Evolutionary conservation across 306 rosid species (phyloP).

Genomic region (Adenanthera pavonina): DNA sequence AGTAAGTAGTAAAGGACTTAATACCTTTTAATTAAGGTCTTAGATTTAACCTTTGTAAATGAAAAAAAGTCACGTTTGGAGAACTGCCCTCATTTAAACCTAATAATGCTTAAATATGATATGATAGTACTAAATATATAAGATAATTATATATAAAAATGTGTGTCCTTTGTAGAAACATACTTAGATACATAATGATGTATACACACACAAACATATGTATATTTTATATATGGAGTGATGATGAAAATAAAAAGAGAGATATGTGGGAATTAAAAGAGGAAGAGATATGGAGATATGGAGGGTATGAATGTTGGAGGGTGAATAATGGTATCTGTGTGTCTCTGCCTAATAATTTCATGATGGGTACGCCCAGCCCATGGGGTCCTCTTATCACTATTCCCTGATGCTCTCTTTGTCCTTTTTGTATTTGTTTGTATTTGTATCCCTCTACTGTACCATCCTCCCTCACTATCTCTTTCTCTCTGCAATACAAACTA

Average conservation of each 20-base stretch:
- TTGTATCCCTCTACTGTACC: background rate
- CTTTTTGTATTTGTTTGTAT: conserved; percentile 3
- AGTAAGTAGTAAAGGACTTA: too few relatives aligned
- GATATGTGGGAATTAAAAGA: background rate
- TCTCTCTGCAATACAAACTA: background rate
- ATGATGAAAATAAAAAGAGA: background rate
- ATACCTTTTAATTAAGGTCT: too few relatives aligned
- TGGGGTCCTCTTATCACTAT: conserved; percentile 17
- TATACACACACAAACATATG: background rate
- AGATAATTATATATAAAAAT: background rate
- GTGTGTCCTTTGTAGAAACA: background rate
- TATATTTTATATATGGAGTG: background rate
- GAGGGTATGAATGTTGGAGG: conserved; percentile 25
- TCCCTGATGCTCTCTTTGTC: conserved; percentile 13
- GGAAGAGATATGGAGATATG: conserved; percentile 11
- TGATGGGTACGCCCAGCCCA: background rate
- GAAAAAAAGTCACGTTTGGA: too few relatives aligned
- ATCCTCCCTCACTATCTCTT: background rate
- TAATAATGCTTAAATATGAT: too few relatives aligned
- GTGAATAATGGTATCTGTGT: conserved; percentile 23
- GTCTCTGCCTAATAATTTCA: conserved; percentile 8
- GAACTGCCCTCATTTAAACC: too few relatives aligned
- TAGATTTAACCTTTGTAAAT: too few relatives aligned
- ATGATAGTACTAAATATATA: too few relatives aligned
- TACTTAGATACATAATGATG: background rate